A percentile compares a stretch with the other conserved stretches of the same genome.
Evolutionary conservation across 495 filamentous ascomycete genomes (phyloP).

Genomic region (Aspergillus coremiiformis): DNA sequence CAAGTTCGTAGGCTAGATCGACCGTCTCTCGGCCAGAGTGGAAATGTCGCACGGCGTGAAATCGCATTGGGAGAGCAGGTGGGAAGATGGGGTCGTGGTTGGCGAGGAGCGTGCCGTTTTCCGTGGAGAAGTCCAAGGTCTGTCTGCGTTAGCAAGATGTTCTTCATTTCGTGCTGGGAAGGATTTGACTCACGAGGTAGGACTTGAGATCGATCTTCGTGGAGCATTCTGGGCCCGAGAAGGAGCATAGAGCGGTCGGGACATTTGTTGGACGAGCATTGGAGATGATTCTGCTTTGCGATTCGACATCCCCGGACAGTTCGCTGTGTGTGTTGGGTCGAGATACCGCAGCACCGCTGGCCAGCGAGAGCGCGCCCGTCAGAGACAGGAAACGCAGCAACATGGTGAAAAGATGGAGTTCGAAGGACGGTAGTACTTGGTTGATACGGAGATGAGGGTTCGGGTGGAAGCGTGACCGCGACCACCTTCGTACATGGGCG

Average conservation of each 20-base stretch:
- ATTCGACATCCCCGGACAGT: background rate
- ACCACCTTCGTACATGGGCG: background rate
- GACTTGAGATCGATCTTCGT: conserved; percentile 10
- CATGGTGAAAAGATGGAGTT: conserved; percentile 6
- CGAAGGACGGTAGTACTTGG: no score
- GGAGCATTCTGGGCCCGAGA: conserved; percentile 8
- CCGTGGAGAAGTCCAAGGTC: conserved; percentile 34
- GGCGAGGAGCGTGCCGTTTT: conserved; percentile 34
- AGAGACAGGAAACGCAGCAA: conserved; percentile 7
- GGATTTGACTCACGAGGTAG: conserved; percentile 17
- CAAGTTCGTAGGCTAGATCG: conserved; percentile 21
- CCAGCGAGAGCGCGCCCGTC: conserved; percentile 2
- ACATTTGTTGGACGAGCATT: conserved; percentile 21
- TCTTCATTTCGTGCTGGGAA: background rate
- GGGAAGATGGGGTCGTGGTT: conserved; percentile 42
- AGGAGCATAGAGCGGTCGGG: conserved; percentile 16
- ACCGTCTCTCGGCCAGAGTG: conserved; percentile 12
- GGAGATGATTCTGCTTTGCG: background rate
- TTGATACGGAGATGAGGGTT: no score
- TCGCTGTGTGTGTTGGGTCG: conserved; percentile 1
- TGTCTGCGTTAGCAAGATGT: conserved; percentile 9
- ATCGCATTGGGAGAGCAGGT: conserved; percentile 24
- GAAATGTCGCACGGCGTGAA: conserved; percentile 21
- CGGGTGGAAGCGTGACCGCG: background rate
- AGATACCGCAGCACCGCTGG: conserved; percentile 4